phyloP scores from a whole-genome alignment of 768 basidiomycete genomes.

The Lactarius deliciosus region DNA sequence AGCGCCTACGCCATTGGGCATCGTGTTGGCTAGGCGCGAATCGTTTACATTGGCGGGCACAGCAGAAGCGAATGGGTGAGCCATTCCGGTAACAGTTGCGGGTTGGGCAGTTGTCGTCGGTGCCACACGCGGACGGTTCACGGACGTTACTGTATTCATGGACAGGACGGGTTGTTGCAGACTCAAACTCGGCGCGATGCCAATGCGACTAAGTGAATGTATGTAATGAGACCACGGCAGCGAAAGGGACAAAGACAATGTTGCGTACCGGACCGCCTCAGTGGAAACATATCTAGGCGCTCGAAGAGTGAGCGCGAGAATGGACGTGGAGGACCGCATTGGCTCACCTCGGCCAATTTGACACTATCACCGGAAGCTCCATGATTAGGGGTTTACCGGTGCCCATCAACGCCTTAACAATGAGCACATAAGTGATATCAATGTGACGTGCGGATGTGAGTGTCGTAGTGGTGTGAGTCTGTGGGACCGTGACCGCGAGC shows the following conservation, averaged over 20 bases:
- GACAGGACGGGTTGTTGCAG: conserved; percentile 24
- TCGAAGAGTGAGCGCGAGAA: conserved; percentile 14
- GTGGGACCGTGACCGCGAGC: conserved; percentile 64
- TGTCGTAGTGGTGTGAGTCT: conserved; percentile 76
- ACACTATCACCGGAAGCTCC: conserved; percentile 77
- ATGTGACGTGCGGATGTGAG: conserved; percentile 81
- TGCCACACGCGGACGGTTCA: conserved; percentile 14
- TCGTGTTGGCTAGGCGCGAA: conserved; percentile 15
- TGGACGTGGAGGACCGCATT: not conserved
- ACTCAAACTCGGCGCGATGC: conserved; percentile 44
- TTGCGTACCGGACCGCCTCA: conserved; percentile 57
- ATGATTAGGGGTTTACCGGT: conserved; percentile 61
- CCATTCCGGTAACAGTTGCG: conserved; percentile 12
- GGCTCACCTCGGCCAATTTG: conserved; percentile 81
- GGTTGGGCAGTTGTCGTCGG: not conserved
- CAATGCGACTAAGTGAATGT: conserved; percentile 45
- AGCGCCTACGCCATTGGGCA: conserved; percentile 5
- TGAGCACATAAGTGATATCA: conserved; percentile 78
- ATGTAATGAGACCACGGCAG: not conserved
- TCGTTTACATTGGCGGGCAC: conserved; percentile 16
- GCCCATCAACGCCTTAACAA: conserved; percentile 76
- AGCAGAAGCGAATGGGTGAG: conserved; percentile 14
- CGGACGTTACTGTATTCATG: conserved; percentile 13
- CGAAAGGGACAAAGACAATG: not conserved
- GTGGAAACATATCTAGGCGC: conserved; percentile 60